phyloP scores from a whole-genome alignment of 257 asterid genomes.

The Lycium ferocissimum region DNA sequence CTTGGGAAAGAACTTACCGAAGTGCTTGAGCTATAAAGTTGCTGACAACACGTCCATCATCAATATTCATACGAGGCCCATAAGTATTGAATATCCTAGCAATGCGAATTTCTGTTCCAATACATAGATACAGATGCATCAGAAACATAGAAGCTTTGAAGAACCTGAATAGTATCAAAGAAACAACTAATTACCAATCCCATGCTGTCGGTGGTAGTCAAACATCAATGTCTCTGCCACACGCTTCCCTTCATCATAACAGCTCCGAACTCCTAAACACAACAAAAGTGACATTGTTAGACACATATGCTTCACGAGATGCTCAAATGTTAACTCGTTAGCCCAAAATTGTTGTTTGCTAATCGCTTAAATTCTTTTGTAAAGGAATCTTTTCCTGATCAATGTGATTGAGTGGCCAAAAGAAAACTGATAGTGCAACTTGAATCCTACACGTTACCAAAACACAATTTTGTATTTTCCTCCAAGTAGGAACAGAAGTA shows the following conservation, averaged over 20 bases:
- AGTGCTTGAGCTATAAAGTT: conserved; percentile 92
- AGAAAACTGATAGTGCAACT: not conserved
- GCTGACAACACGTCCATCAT: conserved; percentile 96
- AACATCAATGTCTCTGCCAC: conserved; percentile 97
- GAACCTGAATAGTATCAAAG: not conserved
- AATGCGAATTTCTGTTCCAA: conserved; percentile 78
- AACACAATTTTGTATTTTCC: not conserved
- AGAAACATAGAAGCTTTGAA: not conserved
- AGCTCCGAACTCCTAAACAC: conserved; percentile 81
- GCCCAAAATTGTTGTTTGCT: not conserved
- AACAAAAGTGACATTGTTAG: not conserved
- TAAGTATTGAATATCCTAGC: conserved; percentile 97
- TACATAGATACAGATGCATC: not conserved
- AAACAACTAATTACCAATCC: conserved; percentile 60
- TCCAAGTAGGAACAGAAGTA: not conserved
- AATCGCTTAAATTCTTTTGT: not conserved
- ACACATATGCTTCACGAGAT: not conserved
- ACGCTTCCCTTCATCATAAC: conserved; percentile 94
- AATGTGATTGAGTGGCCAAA: not conserved
- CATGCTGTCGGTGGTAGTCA: conserved; percentile 96
- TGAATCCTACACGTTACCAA: not conserved
- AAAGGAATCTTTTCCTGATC: not conserved
- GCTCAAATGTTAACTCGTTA: not conserved
- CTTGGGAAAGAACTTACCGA: conserved; percentile 52
- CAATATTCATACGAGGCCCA: conserved; percentile 97